phyloP scores from a whole-genome alignment of 176 grass and related monocot species.

The Carex kokanica region DNA sequence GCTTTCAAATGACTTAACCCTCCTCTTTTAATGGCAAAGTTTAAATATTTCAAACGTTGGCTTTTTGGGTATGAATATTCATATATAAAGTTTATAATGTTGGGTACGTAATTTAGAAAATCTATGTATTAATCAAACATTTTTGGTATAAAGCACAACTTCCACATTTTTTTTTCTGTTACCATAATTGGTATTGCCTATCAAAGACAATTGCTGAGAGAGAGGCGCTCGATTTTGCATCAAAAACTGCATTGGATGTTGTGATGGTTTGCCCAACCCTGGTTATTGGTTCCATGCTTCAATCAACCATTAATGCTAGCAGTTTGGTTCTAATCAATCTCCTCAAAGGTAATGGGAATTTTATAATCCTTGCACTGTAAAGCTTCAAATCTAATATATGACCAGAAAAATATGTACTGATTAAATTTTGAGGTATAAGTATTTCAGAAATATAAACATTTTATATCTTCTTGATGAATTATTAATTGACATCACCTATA shows the following conservation, averaged over 20 bases:
- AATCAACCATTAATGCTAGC: constrained; percentile 52
- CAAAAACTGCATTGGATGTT: constrained; percentile 32
- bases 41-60: not conserved
- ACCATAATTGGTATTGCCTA: constrained; percentile 55
- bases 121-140: not conserved
- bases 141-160: not conserved
- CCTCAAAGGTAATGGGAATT: constrained; percentile 33
- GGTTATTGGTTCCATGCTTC: constrained; percentile 56
- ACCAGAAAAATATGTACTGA: not conserved
- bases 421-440: not conserved
- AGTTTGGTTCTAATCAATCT: constrained; percentile 34
- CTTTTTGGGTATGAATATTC: not conserved
- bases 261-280: constrained; percentile 52
- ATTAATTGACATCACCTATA: not conserved
- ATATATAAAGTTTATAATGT: not conserved
- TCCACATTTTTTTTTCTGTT: not conserved
- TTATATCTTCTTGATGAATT: not conserved
- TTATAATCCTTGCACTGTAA: not conserved
- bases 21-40: not conserved
- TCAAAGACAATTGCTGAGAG: constrained; percentile 57
- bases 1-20: not conserved
- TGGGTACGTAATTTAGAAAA: not conserved
- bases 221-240: constrained; percentile 33
- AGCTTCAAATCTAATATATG: not conserved
- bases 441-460: not conserved